Evolutionary conservation across 208 protist genomes (phyloP), one percentile per base, ranked within the genome.

Genomic region (Trichomonas gallinae): DNA sequence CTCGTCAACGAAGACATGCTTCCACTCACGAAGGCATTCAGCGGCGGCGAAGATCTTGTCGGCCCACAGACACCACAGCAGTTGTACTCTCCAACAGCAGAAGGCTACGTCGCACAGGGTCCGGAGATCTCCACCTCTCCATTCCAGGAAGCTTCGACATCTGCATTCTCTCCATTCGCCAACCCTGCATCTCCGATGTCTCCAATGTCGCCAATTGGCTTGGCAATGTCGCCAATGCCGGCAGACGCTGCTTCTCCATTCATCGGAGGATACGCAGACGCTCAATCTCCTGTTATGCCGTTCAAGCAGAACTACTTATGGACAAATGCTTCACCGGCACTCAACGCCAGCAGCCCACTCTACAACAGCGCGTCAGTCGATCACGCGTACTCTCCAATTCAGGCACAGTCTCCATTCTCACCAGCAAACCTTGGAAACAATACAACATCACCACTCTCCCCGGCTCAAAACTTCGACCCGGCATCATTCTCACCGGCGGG

Each of bases 1-100:
- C 98, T 99, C 63, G 96, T 99, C 11, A 98, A 99, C 97, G 97
- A 98, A 97, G 97, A 98, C 31, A 98, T 98, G 97, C 97, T 99
- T 72, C 97, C 98, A 46, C 45, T 72, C 11, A 31, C 58, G 2
- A 72, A 72, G 26, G 58, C 21, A 72, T 21, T 21, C 49, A 72
- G 26, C 21, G 58, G 58, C 6, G 58, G 58, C 11, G 58, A 72
- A 72, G 58, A 72, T 31, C 58, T 72, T n/a, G 26, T 72, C 26
- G 58, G 58, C 21, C 58, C 58, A 72, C 11, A 17, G 26, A 72
- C 58, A n/a, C 58, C 58, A 72, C 3, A 4, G 6, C 11, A n/a
- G 58, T 4, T 72, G 11, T n/a, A n/a, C 26, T 72, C 58, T 72
- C 58, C 58, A 72, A n/a, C 26, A n/a, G 21, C 58, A 3, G 1